Conservation (phyloP, 768 basidiomycete genomes). For the Boletus insuetus region DNA sequence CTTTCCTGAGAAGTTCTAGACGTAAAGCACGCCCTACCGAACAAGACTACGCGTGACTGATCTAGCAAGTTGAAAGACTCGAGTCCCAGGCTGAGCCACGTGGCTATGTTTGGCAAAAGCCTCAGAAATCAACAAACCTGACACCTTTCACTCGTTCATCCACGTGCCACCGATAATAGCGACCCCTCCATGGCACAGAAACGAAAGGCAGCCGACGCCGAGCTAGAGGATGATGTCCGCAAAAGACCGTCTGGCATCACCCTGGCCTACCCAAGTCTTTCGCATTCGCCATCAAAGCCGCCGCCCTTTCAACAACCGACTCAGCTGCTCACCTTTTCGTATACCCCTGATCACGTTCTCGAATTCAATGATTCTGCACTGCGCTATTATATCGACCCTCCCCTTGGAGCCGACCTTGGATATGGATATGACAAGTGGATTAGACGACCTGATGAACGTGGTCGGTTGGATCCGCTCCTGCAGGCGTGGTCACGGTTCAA, state of each 20-base stretch:
- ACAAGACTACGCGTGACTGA: background rate
- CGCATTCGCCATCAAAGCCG: slow-evolving; percentile 17
- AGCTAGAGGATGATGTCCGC: slow-evolving; percentile 1
- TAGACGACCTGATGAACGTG: slow-evolving; percentile 59
- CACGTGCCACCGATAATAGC: background rate
- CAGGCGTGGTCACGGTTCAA: slow-evolving; percentile 50
- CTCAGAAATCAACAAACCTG: slow-evolving; percentile 18
- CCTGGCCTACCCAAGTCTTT: slow-evolving; percentile 26
- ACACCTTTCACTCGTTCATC: background rate
- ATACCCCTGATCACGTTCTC: slow-evolving; percentile 52
- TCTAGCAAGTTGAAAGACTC: background rate
- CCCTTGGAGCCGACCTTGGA: slow-evolving; percentile 58
- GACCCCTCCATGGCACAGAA: slow-evolving; percentile 25
- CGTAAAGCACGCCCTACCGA: background rate
- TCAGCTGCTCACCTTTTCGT: slow-evolving; percentile 71
- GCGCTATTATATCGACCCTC: slow-evolving; percentile 70
- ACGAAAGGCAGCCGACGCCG: slow-evolving; percentile 23
- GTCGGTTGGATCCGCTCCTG: slow-evolving; percentile 67
- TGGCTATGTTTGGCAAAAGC: slow-evolving; percentile 26
- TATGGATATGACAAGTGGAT: slow-evolving; percentile 76
- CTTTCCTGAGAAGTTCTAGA: background rate
- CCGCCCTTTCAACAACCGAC: slow-evolving; percentile 68
- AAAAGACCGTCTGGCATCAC: slow-evolving; percentile 2
- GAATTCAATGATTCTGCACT: slow-evolving; percentile 68
- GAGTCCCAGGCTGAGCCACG: background rate